Evolutionary conservation across 768 basidiomycete genomes (phyloP), one percentile per base, ranked within the genome.

Genomic region (Lactarius hatsudake): DNA sequence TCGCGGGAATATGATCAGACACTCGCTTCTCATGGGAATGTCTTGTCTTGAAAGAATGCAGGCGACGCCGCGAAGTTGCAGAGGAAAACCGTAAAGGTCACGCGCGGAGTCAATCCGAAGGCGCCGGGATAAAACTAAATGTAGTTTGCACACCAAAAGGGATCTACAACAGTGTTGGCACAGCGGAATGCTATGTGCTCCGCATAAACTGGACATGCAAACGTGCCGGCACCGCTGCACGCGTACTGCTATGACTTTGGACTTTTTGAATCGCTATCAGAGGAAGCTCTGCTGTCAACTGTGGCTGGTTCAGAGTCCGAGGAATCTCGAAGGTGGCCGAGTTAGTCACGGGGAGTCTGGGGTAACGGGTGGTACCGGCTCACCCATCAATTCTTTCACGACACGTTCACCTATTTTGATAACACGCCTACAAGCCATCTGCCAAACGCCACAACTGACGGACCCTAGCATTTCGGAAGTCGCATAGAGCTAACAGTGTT

Each of bases 371-470:
- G 42, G 54, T 53, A 36, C 26, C 12, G 32, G 42, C 69, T 66
- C 51, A 71, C 70, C 34, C 26, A 32, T 59, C 15, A 64, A 51
- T 23, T 71, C 70, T 40, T 62, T 71, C 62, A 60, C 67, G 20
- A 66, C 62, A 10, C 85, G 82, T 76, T 94, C 93, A 55, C 87
- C 82, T n/a, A 88, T 81, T 66, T 84, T 82, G 65, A 98, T 83
- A n/a, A 94, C 90, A 60, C 94, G 83, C 70, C 86, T 88, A 77
- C 94, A 96, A 9, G 94, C 91, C 87, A 97, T 93, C 74, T 94
- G 91, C 96, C 96, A 99, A 48, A 94, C 85, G 1, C 91, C 92
- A 51, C 94, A 93, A 72, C 93, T 94, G 67, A 99, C 90, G 13
- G 94, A 91, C 13, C 96, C 96, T 95, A 69, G 59, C 23, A 62